Conservation (phyloP, 345 rosid genomes). For the Anacardium occidentale region DNA sequence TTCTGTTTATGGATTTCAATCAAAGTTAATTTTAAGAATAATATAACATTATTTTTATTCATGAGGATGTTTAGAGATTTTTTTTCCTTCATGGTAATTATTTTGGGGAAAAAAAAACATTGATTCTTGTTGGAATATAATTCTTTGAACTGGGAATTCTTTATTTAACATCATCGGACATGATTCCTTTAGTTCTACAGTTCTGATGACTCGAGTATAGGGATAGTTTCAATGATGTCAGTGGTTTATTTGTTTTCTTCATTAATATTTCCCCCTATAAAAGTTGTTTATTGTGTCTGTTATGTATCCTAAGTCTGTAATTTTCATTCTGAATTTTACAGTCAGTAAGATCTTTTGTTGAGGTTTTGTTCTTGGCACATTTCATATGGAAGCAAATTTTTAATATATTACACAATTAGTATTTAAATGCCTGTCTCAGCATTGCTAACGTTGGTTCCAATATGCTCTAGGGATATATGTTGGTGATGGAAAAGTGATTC, state of each 20-base stretch:
- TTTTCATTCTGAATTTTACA: not conserved
- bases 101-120: too few relatives aligned
- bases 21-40: too few relatives aligned
- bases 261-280: not conserved
- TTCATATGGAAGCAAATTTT: too few relatives aligned
- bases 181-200: not conserved
- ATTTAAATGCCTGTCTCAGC: not conserved
- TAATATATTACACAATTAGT: not conserved
- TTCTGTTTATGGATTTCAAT: not conserved
- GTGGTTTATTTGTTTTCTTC: not conserved
- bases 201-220: not conserved
- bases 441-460: not conserved
- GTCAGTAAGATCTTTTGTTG: not conserved
- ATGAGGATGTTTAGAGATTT: not conserved
- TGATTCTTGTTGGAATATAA: not conserved
- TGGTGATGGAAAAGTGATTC: slow-evolving; percentile 68
- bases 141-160: not conserved
- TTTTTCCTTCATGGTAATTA: not conserved
- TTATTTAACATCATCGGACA: not conserved
- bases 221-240: not conserved
- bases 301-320: not conserved
- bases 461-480: slow-evolving; percentile 52
- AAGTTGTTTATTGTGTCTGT: not conserved
- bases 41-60: too few relatives aligned
- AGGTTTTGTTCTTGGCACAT: not conserved